A percentile compares a stretch with the other conserved stretches of the same genome.
Evolutionary conservation across 176 grass and related monocot genomes (phyloP).

Genomic region (Panicum miliaceum): DNA sequence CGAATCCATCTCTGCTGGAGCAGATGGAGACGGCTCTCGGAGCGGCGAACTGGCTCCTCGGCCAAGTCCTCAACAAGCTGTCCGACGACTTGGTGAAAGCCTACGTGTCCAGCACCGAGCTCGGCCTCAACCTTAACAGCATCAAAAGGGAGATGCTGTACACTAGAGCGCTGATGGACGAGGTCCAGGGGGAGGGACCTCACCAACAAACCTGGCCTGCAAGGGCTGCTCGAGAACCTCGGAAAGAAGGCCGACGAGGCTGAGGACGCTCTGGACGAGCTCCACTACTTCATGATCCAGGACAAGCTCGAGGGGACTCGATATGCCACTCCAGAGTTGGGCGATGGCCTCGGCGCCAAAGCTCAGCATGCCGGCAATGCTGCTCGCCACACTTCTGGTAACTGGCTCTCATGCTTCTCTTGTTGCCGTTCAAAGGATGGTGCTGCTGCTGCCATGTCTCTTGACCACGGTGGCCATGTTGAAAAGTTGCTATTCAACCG

Average conservation of each 20-base stretch:
- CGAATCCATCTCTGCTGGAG: too few species aligned
- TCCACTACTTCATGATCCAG: constrained; percentile 42
- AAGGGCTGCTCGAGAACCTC: background rate
- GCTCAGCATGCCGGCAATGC: background rate
- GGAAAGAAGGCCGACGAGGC: constrained; percentile 14
- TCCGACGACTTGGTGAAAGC: background rate
- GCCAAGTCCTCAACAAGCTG: background rate
- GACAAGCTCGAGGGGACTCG: constrained; percentile 32
- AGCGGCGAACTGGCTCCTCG: background rate
- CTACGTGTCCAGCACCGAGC: background rate
- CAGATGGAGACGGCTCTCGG: constrained; percentile 14
- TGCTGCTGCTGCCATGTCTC: background rate
- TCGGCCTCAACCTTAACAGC: too few species aligned
- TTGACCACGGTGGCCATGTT: too few species aligned
- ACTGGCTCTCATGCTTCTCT: constrained; percentile 24
- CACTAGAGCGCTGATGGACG: too few species aligned
- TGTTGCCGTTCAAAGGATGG: constrained; percentile 10
- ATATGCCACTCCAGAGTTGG: background rate
- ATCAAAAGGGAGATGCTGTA: too few species aligned
- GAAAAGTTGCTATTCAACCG: constrained; percentile 4
- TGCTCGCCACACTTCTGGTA: background rate
- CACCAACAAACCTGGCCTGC: too few species aligned
- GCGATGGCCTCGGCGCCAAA: background rate
- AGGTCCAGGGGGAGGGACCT: too few species aligned
- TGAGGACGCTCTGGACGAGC: constrained; percentile 34